Conservation (phyloP, 768 basidiomycete species). For the Termitomyces sp. region DNA sequence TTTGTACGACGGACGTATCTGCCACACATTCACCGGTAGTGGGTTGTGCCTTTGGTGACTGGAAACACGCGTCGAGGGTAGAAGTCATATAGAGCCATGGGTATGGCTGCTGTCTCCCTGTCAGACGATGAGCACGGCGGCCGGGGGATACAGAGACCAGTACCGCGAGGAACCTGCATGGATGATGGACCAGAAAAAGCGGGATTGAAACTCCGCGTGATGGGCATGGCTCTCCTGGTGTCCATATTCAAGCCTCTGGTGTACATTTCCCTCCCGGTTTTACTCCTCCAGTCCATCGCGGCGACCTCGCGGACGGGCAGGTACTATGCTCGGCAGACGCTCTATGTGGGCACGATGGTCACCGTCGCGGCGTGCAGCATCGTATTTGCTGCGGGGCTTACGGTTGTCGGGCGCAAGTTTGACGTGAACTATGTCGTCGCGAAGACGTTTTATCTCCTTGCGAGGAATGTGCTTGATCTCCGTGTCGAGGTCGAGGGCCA, state of each 20-base stretch:
- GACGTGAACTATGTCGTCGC: slow-evolving; percentile 85
- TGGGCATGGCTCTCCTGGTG: slow-evolving; percentile 59
- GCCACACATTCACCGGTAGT: slow-evolving; percentile 26
- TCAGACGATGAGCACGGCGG: slow-evolving; percentile 17
- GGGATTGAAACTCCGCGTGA: slow-evolving; percentile 16
- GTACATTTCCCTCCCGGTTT: slow-evolving; percentile 68
- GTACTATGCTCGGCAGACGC: slow-evolving; percentile 67
- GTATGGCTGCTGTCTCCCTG: slow-evolving; percentile 37
- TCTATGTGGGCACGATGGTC: slow-evolving; percentile 69
- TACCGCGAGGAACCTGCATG: slow-evolving; percentile 23
- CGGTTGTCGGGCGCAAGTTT: slow-evolving; percentile 60
- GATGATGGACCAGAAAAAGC: background rate
- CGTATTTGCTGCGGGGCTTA: slow-evolving; percentile 59
- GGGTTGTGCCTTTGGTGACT: slow-evolving; percentile 29
- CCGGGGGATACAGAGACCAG: slow-evolving; percentile 5
- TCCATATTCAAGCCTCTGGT: slow-evolving; percentile 64
- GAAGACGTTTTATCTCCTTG: slow-evolving; percentile 70
- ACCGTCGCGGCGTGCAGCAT: slow-evolving; percentile 70
- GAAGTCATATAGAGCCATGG: slow-evolving; percentile 60
- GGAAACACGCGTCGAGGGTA: slow-evolving; percentile 46
- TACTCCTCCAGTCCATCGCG: slow-evolving; percentile 58
- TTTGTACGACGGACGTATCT: slow-evolving; percentile 37
- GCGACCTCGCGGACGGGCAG: slow-evolving; percentile 48
- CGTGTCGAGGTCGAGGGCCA: slow-evolving; percentile 78
- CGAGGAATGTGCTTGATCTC: slow-evolving; percentile 59